phyloP scores from a whole-genome alignment of 306 rosid genomes.

The Nissolia schottii region DNA sequence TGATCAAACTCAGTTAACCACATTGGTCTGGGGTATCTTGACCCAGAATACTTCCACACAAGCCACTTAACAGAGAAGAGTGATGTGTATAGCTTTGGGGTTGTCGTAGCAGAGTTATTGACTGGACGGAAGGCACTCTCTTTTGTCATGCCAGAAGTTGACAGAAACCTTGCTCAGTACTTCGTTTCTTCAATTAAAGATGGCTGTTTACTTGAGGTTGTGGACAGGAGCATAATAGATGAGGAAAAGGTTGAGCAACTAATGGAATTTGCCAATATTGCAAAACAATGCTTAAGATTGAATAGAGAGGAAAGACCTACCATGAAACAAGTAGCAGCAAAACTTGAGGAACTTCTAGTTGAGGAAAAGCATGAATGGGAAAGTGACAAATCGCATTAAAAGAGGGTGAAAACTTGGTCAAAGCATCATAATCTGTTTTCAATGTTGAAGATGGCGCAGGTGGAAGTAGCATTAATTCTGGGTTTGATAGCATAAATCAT shows the following conservation, averaged over 20 bases:
- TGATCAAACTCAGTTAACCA: slow-evolving; percentile 36
- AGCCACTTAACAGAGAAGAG: too few relatives aligned
- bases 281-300: slow-evolving; percentile 29
- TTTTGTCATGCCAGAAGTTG: slow-evolving; percentile 17
- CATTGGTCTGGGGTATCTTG: slow-evolving; percentile 49
- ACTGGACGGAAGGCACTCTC: slow-evolving; percentile 43
- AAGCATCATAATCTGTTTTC: not conserved
- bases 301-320: slow-evolving; percentile 52
- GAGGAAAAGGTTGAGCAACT: slow-evolving; percentile 30
- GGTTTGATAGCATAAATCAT: not conserved
- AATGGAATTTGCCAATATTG: slow-evolving; percentile 31
- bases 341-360: slow-evolving; percentile 36
- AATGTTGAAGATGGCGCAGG: not conserved
- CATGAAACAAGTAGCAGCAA: slow-evolving; percentile 54
- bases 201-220: slow-evolving; percentile 24
- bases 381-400: not conserved
- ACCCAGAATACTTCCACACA: slow-evolving; percentile 48
- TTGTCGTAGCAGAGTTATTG: slow-evolving; percentile 44
- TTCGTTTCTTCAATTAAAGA: slow-evolving; percentile 37
- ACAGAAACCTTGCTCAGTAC: slow-evolving; percentile 33
- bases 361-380: slow-evolving; percentile 9
- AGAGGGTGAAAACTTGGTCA: slow-evolving; percentile 11
- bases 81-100: too few relatives aligned
- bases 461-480: not conserved
- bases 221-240: slow-evolving; percentile 21